These are phyloP conservation scores for Begonia fuchsioides DNA, from an alignment of 306 rosid species.

Conservation along the genomic window DNA sequence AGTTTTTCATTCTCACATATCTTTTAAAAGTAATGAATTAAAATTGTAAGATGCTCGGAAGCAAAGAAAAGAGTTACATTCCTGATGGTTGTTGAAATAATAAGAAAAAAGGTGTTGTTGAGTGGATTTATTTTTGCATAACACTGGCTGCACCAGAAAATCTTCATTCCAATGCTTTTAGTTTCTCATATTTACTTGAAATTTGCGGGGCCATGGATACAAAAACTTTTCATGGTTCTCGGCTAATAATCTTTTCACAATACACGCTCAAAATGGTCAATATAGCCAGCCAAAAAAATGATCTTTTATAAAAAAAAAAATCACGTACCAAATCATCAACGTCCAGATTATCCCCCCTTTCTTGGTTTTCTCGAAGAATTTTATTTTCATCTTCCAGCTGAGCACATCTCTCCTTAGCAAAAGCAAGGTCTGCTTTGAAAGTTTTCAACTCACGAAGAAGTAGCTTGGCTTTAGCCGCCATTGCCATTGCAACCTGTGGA, in stretches of 20 bases:
- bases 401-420: constrained; percentile 96
- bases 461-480: constrained; percentile 98
- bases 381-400: constrained; percentile 92
- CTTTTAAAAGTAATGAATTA: too few relatives aligned
- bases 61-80: too few relatives aligned
- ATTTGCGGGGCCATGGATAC: too few relatives aligned
- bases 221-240: too few relatives aligned
- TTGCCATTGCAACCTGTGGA: constrained; percentile 96
- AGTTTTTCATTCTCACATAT: too few relatives aligned
- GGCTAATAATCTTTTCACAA: background rate
- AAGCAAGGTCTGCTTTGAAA: constrained; percentile 91
- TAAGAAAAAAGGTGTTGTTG: too few relatives aligned
- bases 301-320: background rate
- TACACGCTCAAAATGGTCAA: background rate
- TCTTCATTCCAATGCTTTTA: too few relatives aligned
- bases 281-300: background rate
- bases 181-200: too few relatives aligned
- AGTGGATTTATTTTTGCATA: too few relatives aligned
- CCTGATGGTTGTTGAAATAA: too few relatives aligned
- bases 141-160: too few relatives aligned
- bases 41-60: too few relatives aligned
- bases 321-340: constrained; percentile 80
- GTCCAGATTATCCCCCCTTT: constrained; percentile 73
- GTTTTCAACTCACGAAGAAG: constrained; percentile 98
- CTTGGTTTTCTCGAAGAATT: constrained; percentile 76